These are phyloP conservation scores for Saccharomyces hybrid DNA, from an alignment of 1,139 yeast genomes.

Conservation along the genomic window DNA sequence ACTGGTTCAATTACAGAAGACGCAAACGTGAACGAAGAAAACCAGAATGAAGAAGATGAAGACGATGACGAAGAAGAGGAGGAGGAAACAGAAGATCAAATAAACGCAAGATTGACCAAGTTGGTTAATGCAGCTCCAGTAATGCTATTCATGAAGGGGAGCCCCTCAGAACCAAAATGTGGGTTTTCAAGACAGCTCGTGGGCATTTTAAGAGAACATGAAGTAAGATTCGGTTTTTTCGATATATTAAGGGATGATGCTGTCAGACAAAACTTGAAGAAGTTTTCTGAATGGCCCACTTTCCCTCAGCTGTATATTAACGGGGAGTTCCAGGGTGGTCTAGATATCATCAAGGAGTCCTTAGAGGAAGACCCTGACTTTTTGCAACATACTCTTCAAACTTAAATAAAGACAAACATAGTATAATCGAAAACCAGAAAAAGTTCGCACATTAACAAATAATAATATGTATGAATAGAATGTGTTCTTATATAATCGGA, in stretches of 20 bases:
- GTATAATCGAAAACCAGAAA: too few relatives aligned
- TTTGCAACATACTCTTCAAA: slow-evolving; percentile 53
- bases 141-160: slow-evolving; percentile 97
- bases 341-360: slow-evolving; percentile 88
- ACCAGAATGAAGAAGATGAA: slow-evolving; percentile 10
- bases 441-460: too few relatives aligned
- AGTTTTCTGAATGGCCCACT: slow-evolving; percentile 96
- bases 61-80: slow-evolving; percentile 33
- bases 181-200: slow-evolving; percentile 96
- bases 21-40: slow-evolving; percentile 3
- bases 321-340: slow-evolving; percentile 97
- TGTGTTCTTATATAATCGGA: too few relatives aligned
- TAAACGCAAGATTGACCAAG: slow-evolving; percentile 70
- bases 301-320: slow-evolving; percentile 91
- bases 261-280: slow-evolving; percentile 87
- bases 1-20: background rate
- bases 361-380: slow-evolving; percentile 87
- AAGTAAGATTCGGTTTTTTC: slow-evolving; percentile 92
- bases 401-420: background rate
- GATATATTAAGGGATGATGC: slow-evolving; percentile 91
- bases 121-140: slow-evolving; percentile 93
- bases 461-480: too few relatives aligned
- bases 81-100: slow-evolving; percentile 75
- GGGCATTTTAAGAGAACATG: slow-evolving; percentile 91
- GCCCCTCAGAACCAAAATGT: slow-evolving; percentile 96